phyloP scores from a whole-genome alignment of 2,329 filamentous ascomycete genomes.

The Ceratocystis destructans region DNA sequence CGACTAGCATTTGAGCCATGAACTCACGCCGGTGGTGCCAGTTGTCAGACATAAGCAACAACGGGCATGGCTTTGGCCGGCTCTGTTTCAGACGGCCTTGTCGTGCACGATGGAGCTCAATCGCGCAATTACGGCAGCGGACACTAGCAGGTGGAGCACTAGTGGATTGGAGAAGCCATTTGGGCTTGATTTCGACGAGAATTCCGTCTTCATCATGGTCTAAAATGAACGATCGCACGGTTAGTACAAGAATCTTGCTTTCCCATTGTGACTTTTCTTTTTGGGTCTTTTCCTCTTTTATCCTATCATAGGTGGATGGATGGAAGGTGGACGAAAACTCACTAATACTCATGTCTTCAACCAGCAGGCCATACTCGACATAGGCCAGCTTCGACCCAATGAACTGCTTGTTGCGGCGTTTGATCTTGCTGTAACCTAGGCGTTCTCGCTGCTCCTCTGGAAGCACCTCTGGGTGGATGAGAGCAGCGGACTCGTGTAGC shows the following conservation, averaged over 20 bases:
- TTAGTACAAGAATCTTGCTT: slow-evolving; percentile 3
- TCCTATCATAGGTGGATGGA: too few species aligned
- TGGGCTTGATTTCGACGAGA: slow-evolving; percentile 67
- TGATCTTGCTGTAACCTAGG: neutral
- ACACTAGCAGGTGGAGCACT: slow-evolving; percentile 49
- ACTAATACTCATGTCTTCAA: slow-evolving; percentile 55
- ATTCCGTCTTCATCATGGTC: slow-evolving; percentile 24
- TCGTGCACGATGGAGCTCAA: slow-evolving; percentile 29
- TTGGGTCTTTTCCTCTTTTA: neutral
- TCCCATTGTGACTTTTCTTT: neutral
- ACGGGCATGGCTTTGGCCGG: slow-evolving; percentile 49
- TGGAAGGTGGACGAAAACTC: slow-evolving; percentile 13
- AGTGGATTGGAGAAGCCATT: slow-evolving; percentile 68
- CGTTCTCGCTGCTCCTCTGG: slow-evolving; percentile 9
- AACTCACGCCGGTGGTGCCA: slow-evolving; percentile 30
- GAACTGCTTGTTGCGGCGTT: slow-evolving; percentile 32
- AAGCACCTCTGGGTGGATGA: slow-evolving; percentile 12
- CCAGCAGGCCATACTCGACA: slow-evolving; percentile 48
- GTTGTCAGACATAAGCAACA: slow-evolving; percentile 26
- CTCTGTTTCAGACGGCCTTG: slow-evolving; percentile 26
- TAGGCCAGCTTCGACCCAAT: slow-evolving; percentile 37
- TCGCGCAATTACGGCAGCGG: slow-evolving; percentile 63
- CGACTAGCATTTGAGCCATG: slow-evolving; percentile 25
- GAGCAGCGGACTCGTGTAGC: slow-evolving; percentile 9
- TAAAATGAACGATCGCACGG: slow-evolving; percentile 18